A percentile compares a stretch with the other conserved stretches of the same genome.
Evolutionary conservation across 202 grass and related monocot species (phyloP).

Genomic region (Digitaria exilis): DNA sequence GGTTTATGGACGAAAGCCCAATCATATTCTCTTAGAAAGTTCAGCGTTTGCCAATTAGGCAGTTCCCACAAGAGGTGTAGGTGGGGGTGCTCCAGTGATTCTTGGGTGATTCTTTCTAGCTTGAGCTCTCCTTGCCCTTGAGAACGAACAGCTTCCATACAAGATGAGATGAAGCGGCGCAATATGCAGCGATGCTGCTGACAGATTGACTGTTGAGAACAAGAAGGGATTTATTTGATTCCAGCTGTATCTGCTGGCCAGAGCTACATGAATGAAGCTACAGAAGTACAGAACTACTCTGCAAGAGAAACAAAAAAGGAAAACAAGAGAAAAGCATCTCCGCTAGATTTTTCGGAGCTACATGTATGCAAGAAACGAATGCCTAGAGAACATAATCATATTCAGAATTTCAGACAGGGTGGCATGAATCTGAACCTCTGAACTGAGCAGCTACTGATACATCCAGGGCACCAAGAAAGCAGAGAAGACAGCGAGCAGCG

Average conservation of each 20-base stretch:
- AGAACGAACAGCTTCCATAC: background rate
- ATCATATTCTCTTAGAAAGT: background rate
- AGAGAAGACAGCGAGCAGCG: conserved; percentile 1
- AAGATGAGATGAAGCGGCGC: background rate
- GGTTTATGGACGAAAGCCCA: background rate
- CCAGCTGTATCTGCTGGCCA: background rate
- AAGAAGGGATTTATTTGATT: background rate
- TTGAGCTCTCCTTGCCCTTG: background rate
- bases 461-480: conserved; percentile 26
- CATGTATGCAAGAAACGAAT: background rate
- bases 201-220: background rate
- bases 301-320: background rate
- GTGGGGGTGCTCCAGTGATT: background rate
- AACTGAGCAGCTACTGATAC: background rate
- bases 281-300: no score
- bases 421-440: conserved; percentile 6
- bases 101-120: background rate
- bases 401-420: background rate
- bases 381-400: background rate
- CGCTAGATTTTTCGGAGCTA: background rate
- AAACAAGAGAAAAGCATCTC: background rate
- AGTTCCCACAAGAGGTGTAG: background rate
- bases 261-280: background rate
- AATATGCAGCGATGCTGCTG: background rate
- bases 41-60: background rate